Evolutionary conservation across 1,139 yeast species (phyloP), one percentile per base, ranked within the genome.

Genomic region (Magnusiomyces tetraspermus): DNA sequence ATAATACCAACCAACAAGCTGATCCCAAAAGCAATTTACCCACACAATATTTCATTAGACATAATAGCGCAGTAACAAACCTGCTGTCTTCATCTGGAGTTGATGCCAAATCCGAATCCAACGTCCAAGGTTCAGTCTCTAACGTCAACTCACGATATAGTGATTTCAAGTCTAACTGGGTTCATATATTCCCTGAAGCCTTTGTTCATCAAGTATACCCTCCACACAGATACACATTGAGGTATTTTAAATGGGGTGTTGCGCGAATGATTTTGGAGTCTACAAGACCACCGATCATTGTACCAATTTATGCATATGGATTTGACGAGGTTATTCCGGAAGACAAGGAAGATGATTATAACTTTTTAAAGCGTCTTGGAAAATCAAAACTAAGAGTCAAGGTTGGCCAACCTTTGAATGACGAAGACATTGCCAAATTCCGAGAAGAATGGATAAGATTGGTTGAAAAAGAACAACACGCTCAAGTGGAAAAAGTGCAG

Each of bases 221-320:
- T 44, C 97, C 97, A 1, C 81, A 79, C 66, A 74, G 77, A 52
- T 83, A 86, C 60, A 86, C 96, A 2, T 85, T 92, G 90, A 74
- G 97, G 57, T 92, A 87, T 67, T 92, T 92, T 74, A 85, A 88
- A 65, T 92, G 98, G 98, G 98, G 98, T 0, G 82, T 89, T 0
- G 78, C 96, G 2, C 75, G 98, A 59, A 67, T 90, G 59, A 75
- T 92, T 3, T 71, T 92, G 52, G 98, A 92, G 67, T 75, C 94
- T 17, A 82, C 94, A 0, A 76, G 79, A 56, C 82, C 94, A 0
- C 98, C 98, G 0, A 79, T 89, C 1, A 79, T 92, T 21, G 80
- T 92, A n/a, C 98, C 98, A 0, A 83, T 92, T 24, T 92, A 84
- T 63, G 73, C 89, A 2, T 78, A 81, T 53, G 98, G 98, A 0